phyloP scores from a whole-genome alignment of 2,329 filamentous ascomycete genomes.

The Arthroderma sp. region DNA sequence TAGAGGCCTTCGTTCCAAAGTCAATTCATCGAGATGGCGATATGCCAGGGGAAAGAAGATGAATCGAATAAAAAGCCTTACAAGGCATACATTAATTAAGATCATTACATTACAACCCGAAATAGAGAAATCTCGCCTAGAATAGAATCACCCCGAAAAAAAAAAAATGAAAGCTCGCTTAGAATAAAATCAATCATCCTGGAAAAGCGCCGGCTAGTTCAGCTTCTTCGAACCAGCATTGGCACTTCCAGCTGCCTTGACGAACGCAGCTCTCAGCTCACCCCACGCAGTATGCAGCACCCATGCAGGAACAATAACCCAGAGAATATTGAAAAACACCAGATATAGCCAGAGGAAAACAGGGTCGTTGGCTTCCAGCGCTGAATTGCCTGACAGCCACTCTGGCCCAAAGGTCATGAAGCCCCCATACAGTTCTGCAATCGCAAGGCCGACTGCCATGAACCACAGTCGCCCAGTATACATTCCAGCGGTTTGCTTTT shows the following conservation, averaged over 20 bases:
- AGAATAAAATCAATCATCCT: too few relatives aligned
- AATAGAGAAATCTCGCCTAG: too few relatives aligned
- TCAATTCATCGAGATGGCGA: too few relatives aligned
- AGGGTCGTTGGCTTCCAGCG: constrained; percentile 45
- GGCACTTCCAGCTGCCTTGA: constrained; percentile 14
- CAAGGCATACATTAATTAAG: too few relatives aligned
- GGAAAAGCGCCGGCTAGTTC: not conserved
- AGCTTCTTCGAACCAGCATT: constrained; percentile 4
- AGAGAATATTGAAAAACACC: constrained; percentile 51
- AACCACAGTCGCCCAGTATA: constrained; percentile 36
- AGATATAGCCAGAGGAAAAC: constrained; percentile 53
- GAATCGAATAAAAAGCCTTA: too few relatives aligned
- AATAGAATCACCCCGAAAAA: too few relatives aligned
- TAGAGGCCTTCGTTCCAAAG: too few relatives aligned
- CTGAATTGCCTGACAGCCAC: constrained; percentile 46
- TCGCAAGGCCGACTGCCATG: constrained; percentile 45
- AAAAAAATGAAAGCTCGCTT: too few relatives aligned
- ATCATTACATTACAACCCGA: too few relatives aligned
- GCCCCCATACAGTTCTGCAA: constrained; percentile 49
- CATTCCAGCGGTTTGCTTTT: constrained; percentile 19
- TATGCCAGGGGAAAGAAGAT: too few relatives aligned
- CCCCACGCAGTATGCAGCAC: constrained; percentile 40
- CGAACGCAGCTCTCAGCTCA: constrained; percentile 29
- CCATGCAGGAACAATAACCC: constrained; percentile 48
- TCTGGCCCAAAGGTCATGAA: constrained; percentile 56